Percentiles rank a stretch among this genome's conserved stretches.
These are phyloP conservation scores for Antitrichia curtipendula DNA, from an alignment of 225 moss, liverwort and hornwort genomes.

Conservation along the genomic window DNA sequence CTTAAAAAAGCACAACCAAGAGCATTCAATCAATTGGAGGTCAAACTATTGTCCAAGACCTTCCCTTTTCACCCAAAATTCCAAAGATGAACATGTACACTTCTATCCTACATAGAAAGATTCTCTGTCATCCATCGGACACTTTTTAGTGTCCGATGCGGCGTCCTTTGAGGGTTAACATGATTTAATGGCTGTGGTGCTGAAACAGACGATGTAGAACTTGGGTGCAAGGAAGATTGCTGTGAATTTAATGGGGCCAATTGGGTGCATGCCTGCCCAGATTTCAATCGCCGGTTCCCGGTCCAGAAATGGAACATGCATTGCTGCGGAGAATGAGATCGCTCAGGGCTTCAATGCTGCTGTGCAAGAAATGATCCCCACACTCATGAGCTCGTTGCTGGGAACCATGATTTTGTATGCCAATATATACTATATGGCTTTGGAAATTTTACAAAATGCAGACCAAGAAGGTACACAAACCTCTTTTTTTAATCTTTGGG, in stretches of 20 bases:
- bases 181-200: neutral
- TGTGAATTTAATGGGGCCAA: constrained; percentile 31
- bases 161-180: rapidly evolving
- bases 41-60: neutral
- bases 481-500: no score
- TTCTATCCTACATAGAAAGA: neutral
- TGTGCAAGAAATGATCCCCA: neutral
- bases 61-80: neutral
- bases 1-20: neutral
- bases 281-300: neutral
- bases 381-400: constrained; percentile 1
- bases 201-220: constrained; percentile 29
- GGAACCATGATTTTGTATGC: constrained; percentile 18
- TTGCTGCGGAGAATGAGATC: constrained; percentile 35
- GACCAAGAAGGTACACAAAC: constrained; percentile 9
- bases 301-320: constrained; percentile 15
- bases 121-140: rapidly evolving
- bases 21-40: neutral
- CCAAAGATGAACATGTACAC: neutral
- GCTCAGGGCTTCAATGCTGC: constrained; percentile 36
- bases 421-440: neutral
- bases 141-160: neutral
- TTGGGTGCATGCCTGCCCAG: constrained; percentile 60
- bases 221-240: constrained; percentile 49
- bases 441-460: constrained; percentile 8